Conservation (phyloP, 2,329 filamentous ascomycete genomes). For the Aspergillus latus region DNA sequence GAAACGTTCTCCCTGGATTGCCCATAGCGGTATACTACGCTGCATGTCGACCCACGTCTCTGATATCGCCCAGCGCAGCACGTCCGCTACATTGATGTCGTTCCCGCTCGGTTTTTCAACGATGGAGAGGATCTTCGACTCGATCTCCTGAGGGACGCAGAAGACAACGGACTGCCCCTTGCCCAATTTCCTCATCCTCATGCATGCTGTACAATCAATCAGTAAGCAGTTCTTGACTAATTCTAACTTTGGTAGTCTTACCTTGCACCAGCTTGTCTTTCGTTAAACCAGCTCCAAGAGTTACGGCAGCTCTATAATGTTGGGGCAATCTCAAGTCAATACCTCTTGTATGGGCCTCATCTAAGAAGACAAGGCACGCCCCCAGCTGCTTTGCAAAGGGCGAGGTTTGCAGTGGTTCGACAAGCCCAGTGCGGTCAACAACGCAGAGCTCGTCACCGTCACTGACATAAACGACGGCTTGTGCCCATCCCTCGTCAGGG, state of each 20-base stretch:
- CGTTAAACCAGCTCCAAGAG: constrained; percentile 62
- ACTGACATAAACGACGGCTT: constrained; percentile 59
- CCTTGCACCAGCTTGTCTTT: constrained; percentile 49
- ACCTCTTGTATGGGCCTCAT: constrained; percentile 64
- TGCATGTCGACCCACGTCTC: constrained; percentile 56
- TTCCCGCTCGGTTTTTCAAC: constrained; percentile 10
- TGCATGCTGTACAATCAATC: constrained; percentile 52
- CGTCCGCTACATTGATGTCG: constrained; percentile 53
- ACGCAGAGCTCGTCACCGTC: constrained; percentile 32
- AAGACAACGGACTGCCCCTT: constrained; percentile 66
- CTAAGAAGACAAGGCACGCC: constrained; percentile 65
- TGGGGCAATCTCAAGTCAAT: constrained; percentile 64
- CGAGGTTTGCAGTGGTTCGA: constrained; percentile 53
- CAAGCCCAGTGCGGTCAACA: constrained; percentile 26
- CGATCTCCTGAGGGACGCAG: constrained; percentile 42
- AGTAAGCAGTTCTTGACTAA: too few species aligned
- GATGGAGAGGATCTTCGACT: constrained; percentile 42
- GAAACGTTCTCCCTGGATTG: too few species aligned
- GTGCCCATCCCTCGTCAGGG: constrained; percentile 20
- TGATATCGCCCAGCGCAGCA: constrained; percentile 60
- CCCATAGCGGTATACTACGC: constrained; percentile 40
- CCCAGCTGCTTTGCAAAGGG: constrained; percentile 58
- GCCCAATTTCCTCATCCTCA: constrained; percentile 68
- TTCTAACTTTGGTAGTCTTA: constrained; percentile 47
- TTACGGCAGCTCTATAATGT: constrained; percentile 64